Evolutionary conservation across 352 stramenopile genomes (phyloP).

Genomic region (Pythium diclinum): DNA sequence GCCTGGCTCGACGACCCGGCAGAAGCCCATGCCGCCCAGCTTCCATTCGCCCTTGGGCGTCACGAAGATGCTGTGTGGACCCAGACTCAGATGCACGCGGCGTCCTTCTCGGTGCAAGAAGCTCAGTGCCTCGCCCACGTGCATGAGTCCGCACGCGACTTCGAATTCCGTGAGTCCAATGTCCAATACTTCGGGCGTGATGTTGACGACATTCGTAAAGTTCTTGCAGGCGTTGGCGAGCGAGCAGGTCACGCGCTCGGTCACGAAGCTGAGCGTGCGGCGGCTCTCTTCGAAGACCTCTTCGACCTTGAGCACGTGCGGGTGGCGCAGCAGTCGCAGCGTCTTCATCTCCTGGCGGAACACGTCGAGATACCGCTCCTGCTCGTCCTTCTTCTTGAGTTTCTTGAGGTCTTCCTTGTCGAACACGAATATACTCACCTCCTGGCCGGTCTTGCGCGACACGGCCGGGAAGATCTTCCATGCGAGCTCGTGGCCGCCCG

Average conservation of each 20-base stretch:
- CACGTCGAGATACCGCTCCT: slow-evolving; percentile 86
- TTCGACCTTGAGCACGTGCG: slow-evolving; percentile 88
- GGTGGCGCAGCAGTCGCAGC: slow-evolving; percentile 79
- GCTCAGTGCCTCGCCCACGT: slow-evolving; percentile 87
- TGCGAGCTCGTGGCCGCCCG: slow-evolving; percentile 73
- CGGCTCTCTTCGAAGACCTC: slow-evolving; percentile 88
- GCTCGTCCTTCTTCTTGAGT: slow-evolving; percentile 80
- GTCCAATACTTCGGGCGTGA: slow-evolving; percentile 84
- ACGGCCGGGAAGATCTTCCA: slow-evolving; percentile 86
- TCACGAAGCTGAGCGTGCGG: slow-evolving; percentile 87
- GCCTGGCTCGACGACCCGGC: slow-evolving; percentile 74
- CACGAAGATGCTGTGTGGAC: slow-evolving; percentile 89
- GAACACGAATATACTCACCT: slow-evolving; percentile 86
- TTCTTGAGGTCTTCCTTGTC: slow-evolving; percentile 86
- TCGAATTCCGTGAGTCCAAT: slow-evolving; percentile 88
- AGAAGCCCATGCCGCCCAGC: slow-evolving; percentile 89
- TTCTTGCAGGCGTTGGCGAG: slow-evolving; percentile 90
- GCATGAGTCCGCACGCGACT: slow-evolving; percentile 83
- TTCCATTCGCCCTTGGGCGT: slow-evolving; percentile 92
- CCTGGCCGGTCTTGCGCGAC: slow-evolving; percentile 71
- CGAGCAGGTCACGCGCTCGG: slow-evolving; percentile 87
- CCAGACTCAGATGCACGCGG: slow-evolving; percentile 82
- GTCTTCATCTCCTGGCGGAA: slow-evolving; percentile 88
- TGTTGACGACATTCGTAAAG: slow-evolving; percentile 81
- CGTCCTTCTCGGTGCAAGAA: slow-evolving; percentile 89